phyloP scores from a whole-genome alignment of 208 protist species.

The Trypanosoma mega region DNA sequence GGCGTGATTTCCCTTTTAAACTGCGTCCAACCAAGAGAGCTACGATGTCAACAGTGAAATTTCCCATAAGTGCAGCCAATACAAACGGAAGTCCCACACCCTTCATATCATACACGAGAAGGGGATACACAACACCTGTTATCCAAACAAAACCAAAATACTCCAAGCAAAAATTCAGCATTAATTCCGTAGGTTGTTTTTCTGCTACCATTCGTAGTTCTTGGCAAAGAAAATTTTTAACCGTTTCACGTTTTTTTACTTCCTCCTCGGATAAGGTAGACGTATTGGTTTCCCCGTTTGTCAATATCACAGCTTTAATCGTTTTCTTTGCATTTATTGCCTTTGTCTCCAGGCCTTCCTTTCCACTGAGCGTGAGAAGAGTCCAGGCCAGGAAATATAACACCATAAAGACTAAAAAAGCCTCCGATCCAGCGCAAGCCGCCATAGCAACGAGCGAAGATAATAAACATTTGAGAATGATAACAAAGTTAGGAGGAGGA shows the following conservation, averaged over 20 bases:
- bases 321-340: slow-evolving; percentile 3
- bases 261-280: not conserved
- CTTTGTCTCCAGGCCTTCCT: slow-evolving; percentile 45
- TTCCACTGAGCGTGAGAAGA: slow-evolving; percentile 51
- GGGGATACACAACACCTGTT: slow-evolving; percentile 42
- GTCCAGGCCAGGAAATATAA: slow-evolving; percentile 64
- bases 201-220: slow-evolving; percentile 61
- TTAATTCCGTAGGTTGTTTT: slow-evolving; percentile 63
- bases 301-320: not conserved
- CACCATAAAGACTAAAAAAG: slow-evolving; percentile 36
- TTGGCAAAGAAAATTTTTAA: slow-evolving; percentile 43
- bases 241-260: not conserved
- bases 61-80: slow-evolving; percentile 51
- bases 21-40: slow-evolving; percentile 65
- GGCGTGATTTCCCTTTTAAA: slow-evolving; percentile 32
- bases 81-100: slow-evolving; percentile 57
- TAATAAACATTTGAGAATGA: slow-evolving; percentile 45
- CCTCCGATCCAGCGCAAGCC: slow-evolving; percentile 37
- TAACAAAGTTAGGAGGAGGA: slow-evolving; percentile 36
- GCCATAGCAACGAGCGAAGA: slow-evolving; percentile 51
- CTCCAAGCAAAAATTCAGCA: slow-evolving; percentile 83
- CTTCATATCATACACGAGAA: slow-evolving; percentile 55
- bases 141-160: slow-evolving; percentile 85
- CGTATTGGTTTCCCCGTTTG: not conserved
- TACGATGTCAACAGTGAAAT: slow-evolving; percentile 81